A percentile compares a stretch with the other conserved stretches of the same genome.
These are phyloP conservation scores for Macaranga tanarius DNA, from an alignment of 441 rosid genomes.

Conservation along the genomic window DNA sequence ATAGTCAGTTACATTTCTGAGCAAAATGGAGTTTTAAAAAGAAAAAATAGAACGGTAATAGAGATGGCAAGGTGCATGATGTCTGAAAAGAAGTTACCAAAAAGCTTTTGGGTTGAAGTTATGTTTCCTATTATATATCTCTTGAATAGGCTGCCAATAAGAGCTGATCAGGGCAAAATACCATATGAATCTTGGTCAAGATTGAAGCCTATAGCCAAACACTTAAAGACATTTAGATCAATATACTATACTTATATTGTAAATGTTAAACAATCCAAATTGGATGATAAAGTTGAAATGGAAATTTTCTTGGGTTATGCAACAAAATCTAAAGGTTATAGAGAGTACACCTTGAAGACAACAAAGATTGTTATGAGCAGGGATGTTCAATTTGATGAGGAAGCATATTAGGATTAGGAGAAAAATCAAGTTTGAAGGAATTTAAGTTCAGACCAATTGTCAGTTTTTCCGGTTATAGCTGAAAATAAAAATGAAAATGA, in stretches of 20 bases:
- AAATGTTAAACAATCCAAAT: neutral
- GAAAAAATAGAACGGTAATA: neutral
- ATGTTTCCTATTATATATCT: neutral
- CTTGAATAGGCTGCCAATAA: neutral
- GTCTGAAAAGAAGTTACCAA: neutral
- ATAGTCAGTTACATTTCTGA: neutral
- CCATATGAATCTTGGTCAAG: neutral
- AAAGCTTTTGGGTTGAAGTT: neutral
- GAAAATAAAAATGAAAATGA: too few relatives aligned
- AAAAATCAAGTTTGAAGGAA: neutral
- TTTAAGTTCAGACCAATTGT: neutral
- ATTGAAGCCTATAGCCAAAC: too few relatives aligned
- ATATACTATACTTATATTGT: neutral
- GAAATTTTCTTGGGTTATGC: neutral
- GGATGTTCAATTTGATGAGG: neutral
- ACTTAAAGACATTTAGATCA: neutral
- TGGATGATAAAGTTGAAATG: neutral
- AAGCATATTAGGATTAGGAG: neutral
- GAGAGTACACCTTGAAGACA: neutral
- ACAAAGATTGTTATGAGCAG: neutral
- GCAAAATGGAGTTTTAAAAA: neutral
- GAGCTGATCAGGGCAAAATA: neutral
- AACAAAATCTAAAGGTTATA: neutral
- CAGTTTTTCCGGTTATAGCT: too few relatives aligned
- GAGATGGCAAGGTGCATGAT: neutral